phyloP scores from a whole-genome alignment of 345 rosid species.

The Salix purpurea region DNA sequence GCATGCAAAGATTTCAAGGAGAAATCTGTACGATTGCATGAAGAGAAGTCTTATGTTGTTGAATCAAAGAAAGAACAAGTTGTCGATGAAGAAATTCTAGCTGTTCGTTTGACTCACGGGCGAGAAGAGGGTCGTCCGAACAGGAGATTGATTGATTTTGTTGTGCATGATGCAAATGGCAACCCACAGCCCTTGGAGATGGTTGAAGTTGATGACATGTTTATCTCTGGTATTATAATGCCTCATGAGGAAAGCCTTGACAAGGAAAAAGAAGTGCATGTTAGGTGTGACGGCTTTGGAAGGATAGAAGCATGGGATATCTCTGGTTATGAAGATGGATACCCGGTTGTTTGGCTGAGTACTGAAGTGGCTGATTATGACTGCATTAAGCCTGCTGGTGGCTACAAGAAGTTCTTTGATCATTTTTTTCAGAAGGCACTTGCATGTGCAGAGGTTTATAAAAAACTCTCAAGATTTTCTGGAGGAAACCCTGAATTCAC shows the following conservation, averaged over 20 bases:
- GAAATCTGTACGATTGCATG: slow-evolving; percentile 37
- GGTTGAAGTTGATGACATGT: slow-evolving; percentile 25
- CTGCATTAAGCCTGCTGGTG: slow-evolving; percentile 22
- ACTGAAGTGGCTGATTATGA: slow-evolving; percentile 27
- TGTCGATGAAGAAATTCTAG: slow-evolving; percentile 45
- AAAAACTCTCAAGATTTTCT: slow-evolving; percentile 22
- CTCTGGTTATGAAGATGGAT: slow-evolving; percentile 31
- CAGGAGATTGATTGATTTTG: slow-evolving; percentile 24
- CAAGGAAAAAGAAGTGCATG: slow-evolving; percentile 14
- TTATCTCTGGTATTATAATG: slow-evolving; percentile 22
- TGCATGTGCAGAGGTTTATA: slow-evolving; percentile 22
- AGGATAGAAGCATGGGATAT: slow-evolving; percentile 26
- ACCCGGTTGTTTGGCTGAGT: slow-evolving; percentile 27
- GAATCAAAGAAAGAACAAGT: slow-evolving; percentile 42
- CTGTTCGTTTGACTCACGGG: slow-evolving; percentile 16
- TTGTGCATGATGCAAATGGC: slow-evolving; percentile 22
- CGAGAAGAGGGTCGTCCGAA: slow-evolving; percentile 18
- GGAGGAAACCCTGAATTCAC: slow-evolving; percentile 23
- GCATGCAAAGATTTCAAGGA: slow-evolving; percentile 69
- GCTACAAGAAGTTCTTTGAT: slow-evolving; percentile 18
- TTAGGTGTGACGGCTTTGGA: slow-evolving; percentile 31
- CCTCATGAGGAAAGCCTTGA: slow-evolving; percentile 12
- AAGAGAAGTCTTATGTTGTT: slow-evolving; percentile 35
- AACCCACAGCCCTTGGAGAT: slow-evolving; percentile 24
- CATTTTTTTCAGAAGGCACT: slow-evolving; percentile 24